Base-by-base conservation (phyloP, 2,329 filamentous ascomycete species). In the Calycina herbarum region DNA sequence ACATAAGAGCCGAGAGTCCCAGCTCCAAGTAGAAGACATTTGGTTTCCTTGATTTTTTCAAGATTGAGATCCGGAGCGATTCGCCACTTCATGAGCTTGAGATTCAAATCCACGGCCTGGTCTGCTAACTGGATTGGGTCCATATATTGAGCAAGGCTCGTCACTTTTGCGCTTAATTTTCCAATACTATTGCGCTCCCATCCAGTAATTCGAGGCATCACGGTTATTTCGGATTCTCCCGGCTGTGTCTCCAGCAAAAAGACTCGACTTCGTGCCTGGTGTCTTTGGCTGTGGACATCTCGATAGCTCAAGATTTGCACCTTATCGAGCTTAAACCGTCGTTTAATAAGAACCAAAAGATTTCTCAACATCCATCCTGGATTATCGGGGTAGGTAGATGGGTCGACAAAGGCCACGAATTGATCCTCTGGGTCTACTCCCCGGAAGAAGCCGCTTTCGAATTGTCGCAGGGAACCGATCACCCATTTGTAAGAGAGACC, bases 71-170 rank as follows among this genome's bases (percentile, higher is more conserved):
- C 89, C 0, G 95, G 95, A 7, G 93, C 92, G 73, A 99, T 93
- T 48, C 95, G 89, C 95, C 95, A 99, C 80, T 97, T 99, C 89
- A 99, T 99, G 65, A 99, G 84, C 79, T 98, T 98, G 67, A 98
- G 83, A 74, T 99, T 99, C 66, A 99, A 84, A 74, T 99, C 95
- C 10, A 98, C 94, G 0, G 94, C 93, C 76, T 96, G 93, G 75
- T 98, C 94, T 27, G 95, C 95, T 20, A 98, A 82, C 74, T 89
- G 89, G 40, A 85, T 82, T 6, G 95, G 94, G 75, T 99, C 94
- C 90, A 99, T 94, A 73, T 97, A 96, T 73, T 95, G 93, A 24
- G 91, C 90, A 8, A 99, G 83, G 73, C 96, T 93, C 15, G 93
- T 92, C 20, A 90, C 85, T 70, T 91, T 89, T 17, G 91, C 88